Evolutionary conservation across 371 early-diverging fungal genomes (phyloP).

Genomic region (Entomophthora muscae): DNA sequence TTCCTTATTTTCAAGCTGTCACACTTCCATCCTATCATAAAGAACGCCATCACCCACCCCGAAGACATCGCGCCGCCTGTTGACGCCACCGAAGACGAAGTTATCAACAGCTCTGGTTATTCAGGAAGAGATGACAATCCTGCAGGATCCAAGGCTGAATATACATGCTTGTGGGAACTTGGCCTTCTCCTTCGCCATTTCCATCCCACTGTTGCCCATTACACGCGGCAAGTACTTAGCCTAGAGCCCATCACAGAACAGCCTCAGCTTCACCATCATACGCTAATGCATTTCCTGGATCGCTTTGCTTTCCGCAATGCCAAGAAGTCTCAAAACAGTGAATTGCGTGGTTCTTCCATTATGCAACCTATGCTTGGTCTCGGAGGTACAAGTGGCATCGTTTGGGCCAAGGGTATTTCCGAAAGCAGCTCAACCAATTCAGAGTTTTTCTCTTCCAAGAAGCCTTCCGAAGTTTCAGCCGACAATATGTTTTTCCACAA

Average conservation of each 20-base stretch:
- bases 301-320: slow-evolving; percentile 90
- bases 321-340: slow-evolving; percentile 33
- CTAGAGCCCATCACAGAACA: slow-evolving; percentile 48
- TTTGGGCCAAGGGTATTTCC: slow-evolving; percentile 17
- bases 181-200: slow-evolving; percentile 63
- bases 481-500: slow-evolving; percentile 71
- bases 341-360: slow-evolving; percentile 26
- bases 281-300: slow-evolving; percentile 84
- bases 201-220: slow-evolving; percentile 80
- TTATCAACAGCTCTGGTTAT: slow-evolving; percentile 25
- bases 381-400: slow-evolving; percentile 11
- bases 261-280: slow-evolving; percentile 77
- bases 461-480: slow-evolving; percentile 32
- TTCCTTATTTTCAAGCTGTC: slow-evolving; percentile 60
- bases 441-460: slow-evolving; percentile 34
- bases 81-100: slow-evolving; percentile 5
- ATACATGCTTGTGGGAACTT: slow-evolving; percentile 80
- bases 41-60: slow-evolving; percentile 35
- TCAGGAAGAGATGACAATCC: slow-evolving; percentile 83
- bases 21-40: slow-evolving; percentile 3
- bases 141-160: slow-evolving; percentile 56
- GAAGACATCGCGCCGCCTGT: slow-evolving; percentile 28
- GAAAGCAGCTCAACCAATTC: slow-evolving; percentile 30
- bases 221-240: slow-evolving; percentile 48
- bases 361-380: slow-evolving; percentile 32